phyloP scores from a whole-genome alignment of 2,329 filamentous ascomycete genomes.

The Paraphaeosphaeria sporulosa region DNA sequence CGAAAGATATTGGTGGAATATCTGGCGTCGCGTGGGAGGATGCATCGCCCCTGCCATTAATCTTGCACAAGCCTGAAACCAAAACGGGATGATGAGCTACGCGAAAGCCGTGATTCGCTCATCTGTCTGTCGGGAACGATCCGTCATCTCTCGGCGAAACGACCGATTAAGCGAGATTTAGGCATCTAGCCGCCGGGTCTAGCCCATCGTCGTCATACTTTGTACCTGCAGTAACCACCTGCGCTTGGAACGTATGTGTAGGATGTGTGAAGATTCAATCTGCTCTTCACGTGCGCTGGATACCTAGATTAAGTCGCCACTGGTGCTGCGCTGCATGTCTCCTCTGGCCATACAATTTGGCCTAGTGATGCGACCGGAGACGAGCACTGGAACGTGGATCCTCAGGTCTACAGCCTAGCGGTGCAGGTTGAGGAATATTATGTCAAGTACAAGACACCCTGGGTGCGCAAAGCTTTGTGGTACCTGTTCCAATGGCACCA shows the following conservation, averaged over 20 bases:
- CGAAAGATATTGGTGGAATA: constrained; percentile 21
- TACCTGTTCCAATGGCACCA: too few relatives aligned
- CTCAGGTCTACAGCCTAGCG: too few relatives aligned
- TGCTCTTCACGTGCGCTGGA: background rate
- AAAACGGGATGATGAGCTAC: constrained; percentile 6
- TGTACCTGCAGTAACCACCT: background rate
- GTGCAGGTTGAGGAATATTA: too few relatives aligned
- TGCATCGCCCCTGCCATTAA: constrained; percentile 20
- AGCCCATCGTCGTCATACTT: background rate
- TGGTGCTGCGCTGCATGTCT: too few relatives aligned
- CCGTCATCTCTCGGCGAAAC: constrained; percentile 18
- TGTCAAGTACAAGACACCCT: too few relatives aligned
- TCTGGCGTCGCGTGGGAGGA: too few relatives aligned
- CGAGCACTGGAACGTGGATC: too few relatives aligned
- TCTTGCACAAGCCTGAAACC: constrained; percentile 16
- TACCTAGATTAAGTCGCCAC: background rate
- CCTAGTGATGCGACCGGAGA: too few relatives aligned
- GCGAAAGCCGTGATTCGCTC: constrained; percentile 16
- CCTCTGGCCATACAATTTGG: too few relatives aligned
- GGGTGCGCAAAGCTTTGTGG: too few relatives aligned
- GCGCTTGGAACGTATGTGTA: background rate
- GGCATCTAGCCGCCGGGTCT: background rate
- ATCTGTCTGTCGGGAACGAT: background rate
- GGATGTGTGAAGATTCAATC: background rate
- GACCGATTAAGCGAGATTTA: constrained; percentile 9